phyloP scores from a whole-genome alignment of 495 filamentous ascomycete species.

The Trichocladium antarcticum region DNA sequence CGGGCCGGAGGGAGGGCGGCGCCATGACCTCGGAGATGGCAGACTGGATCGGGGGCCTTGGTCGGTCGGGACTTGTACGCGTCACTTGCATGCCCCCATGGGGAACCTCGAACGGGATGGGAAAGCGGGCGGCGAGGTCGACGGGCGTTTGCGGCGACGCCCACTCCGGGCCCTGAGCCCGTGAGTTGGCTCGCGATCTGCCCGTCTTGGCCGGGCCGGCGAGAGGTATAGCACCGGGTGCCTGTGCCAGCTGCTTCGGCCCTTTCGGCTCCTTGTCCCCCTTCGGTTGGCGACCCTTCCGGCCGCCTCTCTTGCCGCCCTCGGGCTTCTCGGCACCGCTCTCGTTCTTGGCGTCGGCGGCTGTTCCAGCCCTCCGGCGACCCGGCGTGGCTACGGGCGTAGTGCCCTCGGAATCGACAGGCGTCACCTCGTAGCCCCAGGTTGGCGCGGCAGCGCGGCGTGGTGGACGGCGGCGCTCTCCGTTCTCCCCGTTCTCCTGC shows the following conservation, averaged over 20 bases:
- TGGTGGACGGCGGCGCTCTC: constrained; percentile 39
- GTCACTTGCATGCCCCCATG: constrained; percentile 28
- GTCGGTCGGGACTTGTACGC: constrained; percentile 30
- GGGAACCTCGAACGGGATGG: constrained; percentile 29
- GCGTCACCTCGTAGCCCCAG: constrained; percentile 37
- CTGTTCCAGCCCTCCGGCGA: constrained; percentile 39
- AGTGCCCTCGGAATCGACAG: constrained; percentile 45
- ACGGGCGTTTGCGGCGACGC: constrained; percentile 22
- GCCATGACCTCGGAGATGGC: constrained; percentile 40
- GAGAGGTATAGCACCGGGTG: constrained; percentile 34
- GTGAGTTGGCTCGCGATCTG: constrained; percentile 38
- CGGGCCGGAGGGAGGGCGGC: constrained; percentile 39
- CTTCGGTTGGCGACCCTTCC: constrained; percentile 37
- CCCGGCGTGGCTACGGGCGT: constrained; percentile 39
- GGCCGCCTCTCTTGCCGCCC: constrained; percentile 31
- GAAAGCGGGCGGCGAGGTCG: constrained; percentile 21
- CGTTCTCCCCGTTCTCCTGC: constrained; percentile 41
- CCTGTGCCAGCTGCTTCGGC: constrained; percentile 23
- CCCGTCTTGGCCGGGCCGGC: constrained; percentile 25
- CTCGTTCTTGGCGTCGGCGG: constrained; percentile 35
- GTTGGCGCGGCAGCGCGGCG: constrained; percentile 45
- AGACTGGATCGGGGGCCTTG: constrained; percentile 20
- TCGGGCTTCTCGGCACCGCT: constrained; percentile 45
- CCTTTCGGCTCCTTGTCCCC: constrained; percentile 29
- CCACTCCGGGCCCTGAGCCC: constrained; percentile 32